Conservation (phyloP, 2,329 filamentous ascomycete species). For the Cryphonectria naterciae region DNA sequence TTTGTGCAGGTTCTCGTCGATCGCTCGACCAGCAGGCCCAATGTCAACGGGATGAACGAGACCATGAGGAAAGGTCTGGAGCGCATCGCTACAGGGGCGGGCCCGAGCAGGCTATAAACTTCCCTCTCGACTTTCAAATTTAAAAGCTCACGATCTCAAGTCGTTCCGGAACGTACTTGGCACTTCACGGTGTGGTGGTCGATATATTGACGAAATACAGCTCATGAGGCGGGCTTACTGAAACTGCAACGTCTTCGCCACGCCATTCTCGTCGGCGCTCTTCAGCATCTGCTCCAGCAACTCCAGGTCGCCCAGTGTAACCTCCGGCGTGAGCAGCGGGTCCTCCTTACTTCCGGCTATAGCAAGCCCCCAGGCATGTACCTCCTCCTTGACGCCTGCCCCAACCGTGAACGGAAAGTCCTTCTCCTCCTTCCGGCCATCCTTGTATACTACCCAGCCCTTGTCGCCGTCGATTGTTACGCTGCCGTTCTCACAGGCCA, state of each 20-base stretch:
- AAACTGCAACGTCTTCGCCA: conserved; percentile 44
- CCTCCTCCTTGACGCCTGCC: conserved; percentile 61
- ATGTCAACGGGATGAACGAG: conserved; percentile 64
- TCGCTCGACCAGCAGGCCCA: conserved; percentile 70
- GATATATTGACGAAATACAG: background rate
- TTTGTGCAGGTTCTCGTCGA: conserved; percentile 87
- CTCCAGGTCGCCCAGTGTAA: conserved; percentile 65
- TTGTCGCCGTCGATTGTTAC: conserved; percentile 53
- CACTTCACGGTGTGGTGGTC: background rate
- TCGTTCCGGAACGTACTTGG: background rate
- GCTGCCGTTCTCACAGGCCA: conserved; percentile 62
- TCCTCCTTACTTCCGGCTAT: conserved; percentile 53
- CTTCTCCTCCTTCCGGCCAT: conserved; percentile 34
- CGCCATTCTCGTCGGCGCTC: conserved; percentile 50
- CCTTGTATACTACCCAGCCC: conserved; percentile 30
- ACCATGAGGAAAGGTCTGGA: conserved; percentile 63
- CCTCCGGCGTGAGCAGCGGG: conserved; percentile 56
- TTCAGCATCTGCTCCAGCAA: conserved; percentile 57
- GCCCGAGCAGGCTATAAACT: conserved; percentile 34
- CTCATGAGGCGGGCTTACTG: conserved; percentile 34
- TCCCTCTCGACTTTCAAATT: background rate
- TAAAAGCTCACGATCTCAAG: background rate
- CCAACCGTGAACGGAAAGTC: conserved; percentile 26
- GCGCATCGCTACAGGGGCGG: conserved; percentile 50
- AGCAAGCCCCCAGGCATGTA: conserved; percentile 63